phyloP scores from a whole-genome alignment of 129 eudicot species.

The Lonicera japonica region DNA sequence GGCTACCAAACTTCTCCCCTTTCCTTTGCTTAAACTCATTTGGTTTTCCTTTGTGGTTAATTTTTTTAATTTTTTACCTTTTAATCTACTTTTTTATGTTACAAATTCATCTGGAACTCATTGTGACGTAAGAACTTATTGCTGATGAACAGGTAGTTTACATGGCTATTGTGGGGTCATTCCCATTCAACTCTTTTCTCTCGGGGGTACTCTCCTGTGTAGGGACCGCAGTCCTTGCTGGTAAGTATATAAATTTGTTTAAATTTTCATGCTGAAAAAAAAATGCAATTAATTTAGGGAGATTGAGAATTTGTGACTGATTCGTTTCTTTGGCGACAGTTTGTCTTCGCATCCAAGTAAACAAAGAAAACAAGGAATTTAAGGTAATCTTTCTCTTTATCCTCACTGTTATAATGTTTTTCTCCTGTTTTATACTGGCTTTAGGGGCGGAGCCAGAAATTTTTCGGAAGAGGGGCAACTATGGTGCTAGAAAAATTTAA shows the following conservation, averaged over 20 bases:
- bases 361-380: constrained; percentile 91
- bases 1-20: too few relatives aligned
- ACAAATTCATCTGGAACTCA: too few relatives aligned
- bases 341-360: constrained; percentile 83
- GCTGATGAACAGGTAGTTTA: constrained; percentile 53
- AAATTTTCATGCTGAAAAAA: neutral
- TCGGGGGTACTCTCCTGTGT: constrained; percentile 86
- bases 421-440: too few relatives aligned
- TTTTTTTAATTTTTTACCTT: too few relatives aligned
- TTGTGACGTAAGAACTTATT: neutral
- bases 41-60: too few relatives aligned
- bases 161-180: constrained; percentile 81
- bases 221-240: constrained; percentile 89
- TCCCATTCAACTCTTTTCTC: constrained; percentile 85
- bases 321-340: constrained; percentile 31
- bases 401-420: too few relatives aligned
- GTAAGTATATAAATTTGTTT: constrained; percentile 26
- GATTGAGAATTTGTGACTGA: constrained; percentile 5
- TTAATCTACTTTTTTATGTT: too few relatives aligned
- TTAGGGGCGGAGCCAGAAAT: too few relatives aligned
- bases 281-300: neutral
- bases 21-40: too few relatives aligned
- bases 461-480: too few relatives aligned
- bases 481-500: too few relatives aligned
- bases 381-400: constrained; percentile 38